Base-by-base conservation (phyloP, 139 green algal genomes). In the Chlorella sp. region DNA sequence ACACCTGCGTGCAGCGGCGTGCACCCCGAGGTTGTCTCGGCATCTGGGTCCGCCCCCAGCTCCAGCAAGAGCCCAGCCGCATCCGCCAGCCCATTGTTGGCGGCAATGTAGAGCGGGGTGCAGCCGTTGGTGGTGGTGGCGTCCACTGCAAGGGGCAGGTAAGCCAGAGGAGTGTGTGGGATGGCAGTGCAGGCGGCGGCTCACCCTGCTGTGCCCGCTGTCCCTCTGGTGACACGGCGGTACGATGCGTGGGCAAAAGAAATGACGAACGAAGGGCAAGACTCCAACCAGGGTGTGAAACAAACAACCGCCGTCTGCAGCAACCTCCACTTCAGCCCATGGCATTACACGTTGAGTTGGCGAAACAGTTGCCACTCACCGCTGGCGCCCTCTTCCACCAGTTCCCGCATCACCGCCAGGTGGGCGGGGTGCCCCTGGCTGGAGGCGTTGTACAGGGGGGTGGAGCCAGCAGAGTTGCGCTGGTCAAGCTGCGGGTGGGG, bases 71-170 rank as follows among this genome's bases (percentile, higher is more conserved):
- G 71, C 34, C 75, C 75, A 36, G 91, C 85, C 0, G 91, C 64
- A 40, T 89, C 83, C 9, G 42, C 36, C 40, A 86, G 87, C 34
- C 92, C 91, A 53, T 91, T 91, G 73, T 83, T 91, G 77, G 89
- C 91, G 30, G 92, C 90, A 69, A 92, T 93, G 86, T 94, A 93
- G 21, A 95, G 89, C 16, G 92, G 86, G 53, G 91, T 91, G n/a
- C 82, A 90, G 86, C 92, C 92, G 76, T 90, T 93, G 82, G 83
- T 87, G 64, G 89, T 94, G 69, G 61, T 28, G 18, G 76, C 68
- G 84, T 88, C 61, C 30, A 92, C 77, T 88, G 77, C 69, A 69
- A 37, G 4, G 3, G 71, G 22, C 66, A 32, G 40, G 32, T 60
- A 57, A 57, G 48, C 53, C 22, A 22, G 77, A 3, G 9, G 69